Evolutionary conservation across 495 filamentous ascomycete genomes (phyloP).

Genomic region (Darksidea phi): DNA sequence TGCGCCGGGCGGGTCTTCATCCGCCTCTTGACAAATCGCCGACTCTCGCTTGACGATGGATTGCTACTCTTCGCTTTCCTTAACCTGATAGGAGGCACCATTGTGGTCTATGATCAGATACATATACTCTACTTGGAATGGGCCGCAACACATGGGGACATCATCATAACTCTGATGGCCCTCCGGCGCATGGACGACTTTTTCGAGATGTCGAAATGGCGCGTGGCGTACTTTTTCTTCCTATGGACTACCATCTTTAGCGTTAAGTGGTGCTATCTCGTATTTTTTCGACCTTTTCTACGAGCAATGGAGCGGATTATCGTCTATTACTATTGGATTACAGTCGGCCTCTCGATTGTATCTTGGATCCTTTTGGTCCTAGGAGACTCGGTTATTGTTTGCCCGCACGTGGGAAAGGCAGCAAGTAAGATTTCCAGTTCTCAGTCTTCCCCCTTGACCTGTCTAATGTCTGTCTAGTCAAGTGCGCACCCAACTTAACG

Average conservation of each 20-base stretch:
- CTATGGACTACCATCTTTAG: constrained; percentile 11
- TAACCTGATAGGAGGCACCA: background rate
- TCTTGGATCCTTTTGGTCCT: background rate
- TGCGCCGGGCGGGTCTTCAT: constrained; percentile 1
- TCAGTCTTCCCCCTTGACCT: no score
- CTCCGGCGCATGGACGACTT: background rate
- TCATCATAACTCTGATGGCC: background rate
- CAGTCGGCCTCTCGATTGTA: background rate
- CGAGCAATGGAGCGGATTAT: background rate
- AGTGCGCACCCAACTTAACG: background rate
- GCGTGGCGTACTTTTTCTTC: background rate
- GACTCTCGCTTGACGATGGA: constrained; percentile 6
- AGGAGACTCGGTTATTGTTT: no score
- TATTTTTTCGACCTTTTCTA: constrained; percentile 4
- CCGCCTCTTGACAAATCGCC: constrained; percentile 5
- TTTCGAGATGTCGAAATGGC: background rate
- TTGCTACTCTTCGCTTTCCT: constrained; percentile 7
- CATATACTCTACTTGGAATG: background rate
- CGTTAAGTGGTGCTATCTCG: constrained; percentile 14
- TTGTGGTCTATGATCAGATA: background rate
- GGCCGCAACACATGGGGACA: background rate
- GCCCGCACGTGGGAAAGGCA: no score
- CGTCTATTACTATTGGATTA: background rate
- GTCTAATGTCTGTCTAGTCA: no score
- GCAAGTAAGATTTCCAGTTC: no score